Base-by-base conservation (phyloP, 2,329 filamentous ascomycete species). In the Diaporthe vaccinii region DNA sequence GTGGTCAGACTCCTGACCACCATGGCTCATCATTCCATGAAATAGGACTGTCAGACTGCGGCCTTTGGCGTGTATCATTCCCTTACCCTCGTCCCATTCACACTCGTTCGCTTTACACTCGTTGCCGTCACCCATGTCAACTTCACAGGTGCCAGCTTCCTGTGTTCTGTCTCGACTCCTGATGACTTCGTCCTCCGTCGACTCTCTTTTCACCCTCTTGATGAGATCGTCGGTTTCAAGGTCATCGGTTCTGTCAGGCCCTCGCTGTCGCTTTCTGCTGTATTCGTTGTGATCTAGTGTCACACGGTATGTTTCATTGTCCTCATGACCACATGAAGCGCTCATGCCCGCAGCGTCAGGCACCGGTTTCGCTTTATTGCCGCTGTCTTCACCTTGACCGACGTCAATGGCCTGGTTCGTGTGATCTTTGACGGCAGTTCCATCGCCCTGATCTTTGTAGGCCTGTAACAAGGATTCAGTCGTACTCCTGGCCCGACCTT, bases 401-500 rank as follows among this genome's bases (percentile, higher is more conserved):
- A 34, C 31, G 31, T 34, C 31, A 34, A 34, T 8, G 6, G 31
- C 31, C 31, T 34, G 31, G 31, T 34, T 9, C 9, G 15, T 34
- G 28, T 7, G 15, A 17, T 7, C 25, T 17, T 6, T 28, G 25
- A 2, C 25, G 2, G 4, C 5, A 17, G 6, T 4, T 4, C 4
- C 25, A 2, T 20, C 59, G 8, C 7, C 39, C 7, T 46, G 25
- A 15, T 20, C 15, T 17, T n/a, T 46, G 59, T 65, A 65, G 15
- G 15, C 25, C 8, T 22, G 7, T 2, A 65, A 2, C 39, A 44
- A 25, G 39, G 17, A 31, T 12, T 44, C 8, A 20, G n/a, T 25
- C 5, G n/a, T 4, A 12, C 2, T 0, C 0, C 9, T 44, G 4
- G 8, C 3, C 9, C 9, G 2, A 17, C 28, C 44, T 10, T 20